Conservation (phyloP, 2,329 filamentous ascomycete genomes). For the Phyllachora maydis region DNA sequence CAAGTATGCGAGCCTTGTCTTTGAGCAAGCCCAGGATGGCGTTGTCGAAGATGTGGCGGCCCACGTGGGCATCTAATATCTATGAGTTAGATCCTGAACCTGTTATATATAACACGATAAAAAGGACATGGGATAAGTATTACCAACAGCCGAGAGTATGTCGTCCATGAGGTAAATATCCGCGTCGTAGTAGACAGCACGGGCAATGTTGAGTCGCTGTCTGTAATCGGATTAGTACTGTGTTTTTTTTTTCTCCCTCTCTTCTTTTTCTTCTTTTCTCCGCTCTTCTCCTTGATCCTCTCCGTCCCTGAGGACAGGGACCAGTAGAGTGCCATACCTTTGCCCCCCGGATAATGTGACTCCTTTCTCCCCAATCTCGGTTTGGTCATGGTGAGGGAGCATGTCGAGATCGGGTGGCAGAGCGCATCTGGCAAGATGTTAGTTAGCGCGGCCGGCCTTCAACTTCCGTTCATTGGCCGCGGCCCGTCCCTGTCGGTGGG, state of each 20-base stretch:
- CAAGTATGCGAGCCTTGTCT: conserved; percentile 76
- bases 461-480: too few species aligned
- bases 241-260: too few species aligned
- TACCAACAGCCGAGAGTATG: conserved; percentile 47
- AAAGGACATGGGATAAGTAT: too few species aligned
- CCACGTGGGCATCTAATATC: conserved; percentile 50
- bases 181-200: conserved; percentile 51
- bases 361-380: conserved; percentile 86
- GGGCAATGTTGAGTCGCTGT: conserved; percentile 86
- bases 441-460: conserved; percentile 1
- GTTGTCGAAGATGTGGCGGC: conserved; percentile 71
- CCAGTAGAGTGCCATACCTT: too few species aligned
- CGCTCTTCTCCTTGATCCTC: too few species aligned
- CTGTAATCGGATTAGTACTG: too few species aligned
- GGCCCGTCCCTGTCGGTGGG: too few species aligned
- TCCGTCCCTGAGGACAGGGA: too few species aligned
- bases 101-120: too few species aligned
- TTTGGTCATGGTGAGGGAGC: conserved; percentile 73
- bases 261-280: too few species aligned
- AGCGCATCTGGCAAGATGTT: conserved; percentile 37
- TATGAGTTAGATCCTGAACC: too few species aligned
- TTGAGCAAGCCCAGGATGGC: conserved; percentile 78
- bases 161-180: conserved; percentile 52
- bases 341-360: conserved; percentile 93
- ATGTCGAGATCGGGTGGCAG: conserved; percentile 74